A percentile compares a stretch with the other conserved stretches of the same genome.
These are phyloP conservation scores for Hypoxylon subgilvum DNA, from an alignment of 495 filamentous ascomycete genomes.

Conservation along the genomic window DNA sequence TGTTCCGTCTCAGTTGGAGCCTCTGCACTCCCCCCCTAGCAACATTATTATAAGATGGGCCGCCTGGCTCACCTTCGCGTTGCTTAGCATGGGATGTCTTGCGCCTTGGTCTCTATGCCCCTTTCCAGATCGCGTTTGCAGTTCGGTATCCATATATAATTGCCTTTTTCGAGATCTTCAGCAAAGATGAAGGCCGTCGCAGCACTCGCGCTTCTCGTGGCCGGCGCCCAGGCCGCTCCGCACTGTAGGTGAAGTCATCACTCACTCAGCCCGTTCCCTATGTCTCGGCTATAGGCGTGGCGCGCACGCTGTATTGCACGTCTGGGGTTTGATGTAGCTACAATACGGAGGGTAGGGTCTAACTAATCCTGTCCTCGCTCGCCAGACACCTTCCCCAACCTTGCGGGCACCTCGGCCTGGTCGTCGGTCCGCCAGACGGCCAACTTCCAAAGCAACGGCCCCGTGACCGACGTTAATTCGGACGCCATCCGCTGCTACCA, in stretches of 20 bases:
- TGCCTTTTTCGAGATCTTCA: not conserved
- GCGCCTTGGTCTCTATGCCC: not conserved
- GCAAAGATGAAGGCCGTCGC: constrained; percentile 47
- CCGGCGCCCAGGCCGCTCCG: constrained; percentile 45
- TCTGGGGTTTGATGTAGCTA: not conserved
- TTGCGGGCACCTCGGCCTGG: constrained; percentile 51
- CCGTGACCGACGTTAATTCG: constrained; percentile 56
- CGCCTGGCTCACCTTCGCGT: constrained; percentile 2
- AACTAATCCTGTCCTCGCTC: constrained; percentile 31
- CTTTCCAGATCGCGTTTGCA: not conserved
- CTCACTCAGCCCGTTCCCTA: not conserved
- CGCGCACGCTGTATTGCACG: not conserved
- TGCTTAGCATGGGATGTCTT: not conserved
- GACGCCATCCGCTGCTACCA: constrained; percentile 60
- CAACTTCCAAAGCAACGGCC: constrained; percentile 61
- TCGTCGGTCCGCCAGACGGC: constrained; percentile 54
- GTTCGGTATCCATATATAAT: not conserved
- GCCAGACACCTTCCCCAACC: constrained; percentile 40
- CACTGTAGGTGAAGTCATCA: constrained; percentile 45
- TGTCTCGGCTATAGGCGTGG: not conserved
- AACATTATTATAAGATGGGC: constrained; percentile 23
- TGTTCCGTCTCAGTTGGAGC: constrained; percentile 33
- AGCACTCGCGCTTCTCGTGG: constrained; percentile 42
- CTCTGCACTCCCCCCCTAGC: constrained; percentile 2
- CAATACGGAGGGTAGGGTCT: constrained; percentile 7